phyloP scores from a whole-genome alignment of 805 yeast species.

The Cyberlindnera mrakii region DNA sequence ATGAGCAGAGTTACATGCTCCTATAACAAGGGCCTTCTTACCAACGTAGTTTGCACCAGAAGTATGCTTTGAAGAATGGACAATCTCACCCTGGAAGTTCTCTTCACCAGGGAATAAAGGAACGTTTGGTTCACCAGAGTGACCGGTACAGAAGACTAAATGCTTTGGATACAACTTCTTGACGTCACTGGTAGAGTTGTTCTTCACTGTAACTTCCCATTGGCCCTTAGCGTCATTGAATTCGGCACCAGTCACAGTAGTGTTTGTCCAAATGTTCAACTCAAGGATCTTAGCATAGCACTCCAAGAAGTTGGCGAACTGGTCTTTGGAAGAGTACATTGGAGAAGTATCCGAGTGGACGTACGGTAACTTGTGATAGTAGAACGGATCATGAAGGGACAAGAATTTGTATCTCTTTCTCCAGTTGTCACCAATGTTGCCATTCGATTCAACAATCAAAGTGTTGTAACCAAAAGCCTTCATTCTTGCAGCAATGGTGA shows the following conservation, averaged over 20 bases:
- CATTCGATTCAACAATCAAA: constrained; percentile 33
- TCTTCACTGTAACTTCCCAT: constrained; percentile 31
- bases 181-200: constrained; percentile 24
- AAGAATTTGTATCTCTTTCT: constrained; percentile 38
- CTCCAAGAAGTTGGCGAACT: constrained; percentile 39
- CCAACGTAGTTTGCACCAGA: constrained; percentile 37
- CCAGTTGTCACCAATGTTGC: constrained; percentile 41
- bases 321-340: constrained; percentile 37
- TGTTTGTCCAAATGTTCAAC: constrained; percentile 30
- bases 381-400: constrained; percentile 41
- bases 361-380: constrained; percentile 37
- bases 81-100: constrained; percentile 31
- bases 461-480: constrained; percentile 35
- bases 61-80: constrained; percentile 37
- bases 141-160: constrained; percentile 39
- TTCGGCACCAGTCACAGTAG: constrained; percentile 27
- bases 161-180: constrained; percentile 29
- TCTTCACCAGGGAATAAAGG: constrained; percentile 35
- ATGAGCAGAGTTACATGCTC: constrained; percentile 41
- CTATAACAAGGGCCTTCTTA: constrained; percentile 37
- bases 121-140: constrained; percentile 39
- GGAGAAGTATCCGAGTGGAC: constrained; percentile 36
- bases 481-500: constrained; percentile 37
- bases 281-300: constrained; percentile 35
- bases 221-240: constrained; percentile 24